phyloP scores from a whole-genome alignment of 768 basidiomycete species.

The Tylopilus plumbeoviolaceoides region DNA sequence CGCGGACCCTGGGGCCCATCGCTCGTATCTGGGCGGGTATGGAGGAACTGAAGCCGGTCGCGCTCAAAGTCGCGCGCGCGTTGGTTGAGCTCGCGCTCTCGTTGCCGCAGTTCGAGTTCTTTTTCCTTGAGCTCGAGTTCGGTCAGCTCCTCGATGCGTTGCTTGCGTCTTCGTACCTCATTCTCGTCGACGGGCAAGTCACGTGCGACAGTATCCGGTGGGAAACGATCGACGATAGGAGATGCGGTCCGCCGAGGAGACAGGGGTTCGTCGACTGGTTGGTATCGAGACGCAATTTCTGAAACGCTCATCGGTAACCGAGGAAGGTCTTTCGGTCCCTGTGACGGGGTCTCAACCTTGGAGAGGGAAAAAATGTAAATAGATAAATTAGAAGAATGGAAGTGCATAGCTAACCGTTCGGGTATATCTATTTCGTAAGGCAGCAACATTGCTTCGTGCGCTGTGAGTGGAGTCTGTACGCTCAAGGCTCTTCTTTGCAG shows the following conservation, averaged over 20 bases:
- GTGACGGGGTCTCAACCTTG: slow-evolving; percentile 51
- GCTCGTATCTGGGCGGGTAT: slow-evolving; percentile 29
- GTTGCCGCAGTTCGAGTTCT: slow-evolving; percentile 48
- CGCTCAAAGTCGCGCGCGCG: slow-evolving; percentile 54
- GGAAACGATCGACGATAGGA: slow-evolving; percentile 29
- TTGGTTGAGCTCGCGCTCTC: slow-evolving; percentile 52
- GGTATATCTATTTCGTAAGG: slow-evolving; percentile 63
- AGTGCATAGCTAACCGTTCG: slow-evolving; percentile 41
- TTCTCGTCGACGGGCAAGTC: slow-evolving; percentile 20
- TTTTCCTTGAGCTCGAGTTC: slow-evolving; percentile 53
- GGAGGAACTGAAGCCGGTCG: slow-evolving; percentile 44
- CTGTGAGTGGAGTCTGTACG: slow-evolving; percentile 52
- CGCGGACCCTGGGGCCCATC: slow-evolving; percentile 30
- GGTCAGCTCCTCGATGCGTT: slow-evolving; percentile 47
- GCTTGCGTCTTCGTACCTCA: slow-evolving; percentile 32
- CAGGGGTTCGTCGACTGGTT: slow-evolving; percentile 40
- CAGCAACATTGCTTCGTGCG: slow-evolving; percentile 59
- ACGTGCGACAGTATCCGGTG: slow-evolving; percentile 18
- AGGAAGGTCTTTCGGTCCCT: slow-evolving; percentile 58
- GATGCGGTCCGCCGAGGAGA: slow-evolving; percentile 40
- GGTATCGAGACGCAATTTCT: slow-evolving; percentile 61
- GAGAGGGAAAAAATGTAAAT: slow-evolving; percentile 4
- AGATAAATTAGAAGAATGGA: not conserved
- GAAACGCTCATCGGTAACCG: slow-evolving; percentile 61
- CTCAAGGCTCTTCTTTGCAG: slow-evolving; percentile 37